Evolutionary conservation across 2,329 filamentous ascomycete species (phyloP).

Genomic region (Fusarium caatingaense): DNA sequence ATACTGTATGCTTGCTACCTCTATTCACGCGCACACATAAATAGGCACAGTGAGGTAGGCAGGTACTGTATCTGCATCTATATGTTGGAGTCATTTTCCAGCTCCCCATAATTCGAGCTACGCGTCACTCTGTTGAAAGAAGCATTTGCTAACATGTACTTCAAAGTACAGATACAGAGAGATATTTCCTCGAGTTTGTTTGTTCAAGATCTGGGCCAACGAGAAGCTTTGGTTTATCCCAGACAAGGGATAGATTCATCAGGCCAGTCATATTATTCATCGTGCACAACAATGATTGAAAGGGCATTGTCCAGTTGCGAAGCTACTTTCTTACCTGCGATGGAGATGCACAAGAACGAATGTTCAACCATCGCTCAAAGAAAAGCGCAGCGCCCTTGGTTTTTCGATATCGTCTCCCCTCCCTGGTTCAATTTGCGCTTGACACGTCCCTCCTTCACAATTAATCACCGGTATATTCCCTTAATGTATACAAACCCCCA

Average conservation of each 20-base stretch:
- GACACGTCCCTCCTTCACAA: slow-evolving; percentile 1
- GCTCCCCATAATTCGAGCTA: background rate
- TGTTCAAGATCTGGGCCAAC: background rate
- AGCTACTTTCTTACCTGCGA: background rate
- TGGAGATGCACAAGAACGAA: background rate
- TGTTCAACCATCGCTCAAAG: background rate
- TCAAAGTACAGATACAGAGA: background rate
- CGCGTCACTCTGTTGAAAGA: background rate
- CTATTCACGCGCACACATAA: background rate
- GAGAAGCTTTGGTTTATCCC: background rate
- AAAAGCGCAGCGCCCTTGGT: background rate
- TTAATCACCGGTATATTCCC: slow-evolving; percentile 7
- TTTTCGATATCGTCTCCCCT: background rate
- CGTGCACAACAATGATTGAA: background rate
- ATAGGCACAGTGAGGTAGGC: background rate
- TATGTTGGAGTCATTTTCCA: background rate
- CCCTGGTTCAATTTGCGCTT: slow-evolving; percentile 21
- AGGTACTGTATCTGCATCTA: background rate
- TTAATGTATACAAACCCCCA: background rate
- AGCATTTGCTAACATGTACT: background rate
- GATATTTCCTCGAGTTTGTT: background rate
- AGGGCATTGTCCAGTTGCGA: background rate
- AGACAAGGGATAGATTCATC: background rate
- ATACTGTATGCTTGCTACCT: background rate
- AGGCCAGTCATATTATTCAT: background rate